Evolutionary conservation across 129 eudicot species (phyloP).

Genomic region (Silybum marianum): DNA sequence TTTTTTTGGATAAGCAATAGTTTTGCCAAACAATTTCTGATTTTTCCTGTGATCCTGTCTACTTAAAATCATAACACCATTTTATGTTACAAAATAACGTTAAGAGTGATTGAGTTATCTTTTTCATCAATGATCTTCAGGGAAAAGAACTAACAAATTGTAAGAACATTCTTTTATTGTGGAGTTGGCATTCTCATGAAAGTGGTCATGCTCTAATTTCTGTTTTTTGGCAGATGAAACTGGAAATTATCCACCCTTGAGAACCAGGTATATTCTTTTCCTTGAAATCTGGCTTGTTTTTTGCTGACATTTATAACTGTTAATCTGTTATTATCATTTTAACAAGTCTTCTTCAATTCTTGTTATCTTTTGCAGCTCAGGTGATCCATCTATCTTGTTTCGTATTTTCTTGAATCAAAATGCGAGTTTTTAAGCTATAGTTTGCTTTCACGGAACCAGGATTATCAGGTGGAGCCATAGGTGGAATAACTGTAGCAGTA

Average conservation of each 20-base stretch:
- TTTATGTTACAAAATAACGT: too few relatives aligned
- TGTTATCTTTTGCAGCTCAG: constrained; percentile 68
- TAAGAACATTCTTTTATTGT: background rate
- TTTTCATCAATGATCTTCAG: too few relatives aligned
- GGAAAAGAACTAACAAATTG: background rate
- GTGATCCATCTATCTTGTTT: constrained; percentile 40
- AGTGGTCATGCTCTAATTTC: constrained; percentile 13
- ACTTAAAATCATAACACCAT: too few relatives aligned
- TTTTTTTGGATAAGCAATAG: too few relatives aligned
- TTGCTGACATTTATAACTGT: background rate
- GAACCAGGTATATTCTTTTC: constrained; percentile 39
- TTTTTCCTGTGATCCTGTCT: too few relatives aligned
- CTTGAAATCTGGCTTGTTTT: constrained; percentile 9
- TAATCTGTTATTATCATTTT: background rate
- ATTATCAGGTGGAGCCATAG: constrained; percentile 67
- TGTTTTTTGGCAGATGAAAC: constrained; percentile 52
- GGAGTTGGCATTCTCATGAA: background rate
- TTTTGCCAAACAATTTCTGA: too few relatives aligned
- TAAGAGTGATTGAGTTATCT: background rate
- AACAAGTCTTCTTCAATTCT: constrained; percentile 2
- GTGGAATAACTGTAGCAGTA: constrained; percentile 62
- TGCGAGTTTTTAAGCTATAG: constrained; percentile 16
- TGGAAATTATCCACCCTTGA: constrained; percentile 61
- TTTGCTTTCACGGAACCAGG: constrained; percentile 53
- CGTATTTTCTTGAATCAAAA: constrained; percentile 16